Base-by-base conservation (phyloP, 2,329 filamentous ascomycete species). In the Mycosphaerella sp. region DNA sequence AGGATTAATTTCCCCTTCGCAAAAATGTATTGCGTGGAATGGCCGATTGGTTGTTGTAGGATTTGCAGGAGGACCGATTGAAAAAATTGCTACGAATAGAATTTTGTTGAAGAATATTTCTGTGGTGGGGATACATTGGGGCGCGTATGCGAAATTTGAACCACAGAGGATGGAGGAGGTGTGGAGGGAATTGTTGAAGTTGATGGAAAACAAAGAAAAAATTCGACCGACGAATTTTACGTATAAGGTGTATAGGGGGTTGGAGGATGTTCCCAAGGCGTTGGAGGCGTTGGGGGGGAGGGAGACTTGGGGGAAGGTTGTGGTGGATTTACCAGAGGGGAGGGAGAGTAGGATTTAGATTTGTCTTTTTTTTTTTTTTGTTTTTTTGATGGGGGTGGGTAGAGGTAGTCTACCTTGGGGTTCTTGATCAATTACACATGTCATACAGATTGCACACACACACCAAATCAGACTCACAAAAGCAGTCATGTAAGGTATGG, bases 241-340 rank as follows among this genome's bases (percentile, higher is more conserved):
- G 2, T 90, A 95, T 67, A 81, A 84, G 70, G 83, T 86, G 64
- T 96, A 90, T 72, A 82, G 87, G 11, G 92, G 92, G 0, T 72
- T 97, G 51, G 89, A 95, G 64, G 84, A 78, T 54, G 80, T 96
- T 29, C 85, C 86, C 0, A 81, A 80, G 57, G 91, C 91, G 0
- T 70, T 97, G 64, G 77, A 85, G 64, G 87, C 87, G 2, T 73
- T 97, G 52, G 91, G 89, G 1, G 82, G 82, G 1, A 78, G 92
- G 56, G 87, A 86, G 48, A 95, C 90, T 1, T 97, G 92, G 92
- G 92, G 92, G 0, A 97, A 97, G 78, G 92, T 97, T 0, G 89
- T 96, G 1, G 85, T 96, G 17, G 89, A 89, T 72, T 77, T 97
- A 41, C 84, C 86, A 1, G 87, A 90, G 63, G 78, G 82, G 43